Evolutionary conservation across 106 monocot genomes (phyloP).

Genomic region (Allium cepa): DNA sequence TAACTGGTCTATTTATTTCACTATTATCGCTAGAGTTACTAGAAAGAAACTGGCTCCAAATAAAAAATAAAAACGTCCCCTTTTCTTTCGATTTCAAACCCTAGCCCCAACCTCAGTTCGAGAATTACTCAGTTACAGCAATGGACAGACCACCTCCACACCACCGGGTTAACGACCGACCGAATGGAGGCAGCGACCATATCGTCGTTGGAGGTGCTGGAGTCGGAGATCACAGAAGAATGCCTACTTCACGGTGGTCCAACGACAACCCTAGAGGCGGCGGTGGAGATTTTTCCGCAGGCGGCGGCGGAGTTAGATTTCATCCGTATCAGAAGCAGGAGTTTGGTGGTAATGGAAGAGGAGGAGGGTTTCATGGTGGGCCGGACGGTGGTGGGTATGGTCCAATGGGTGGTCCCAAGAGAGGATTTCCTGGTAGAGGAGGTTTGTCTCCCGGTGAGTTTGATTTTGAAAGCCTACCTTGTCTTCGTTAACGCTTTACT

Average conservation of each 20-base stretch:
- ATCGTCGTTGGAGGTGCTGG: background rate
- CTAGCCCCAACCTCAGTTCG: no score
- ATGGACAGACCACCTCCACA: no score
- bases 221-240: background rate
- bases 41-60: no score
- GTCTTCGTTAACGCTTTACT: background rate
- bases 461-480: background rate
- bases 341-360: background rate
- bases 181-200: background rate
- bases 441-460: constrained; percentile 2
- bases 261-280: background rate
- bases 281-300: background rate
- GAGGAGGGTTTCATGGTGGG: constrained; percentile 9
- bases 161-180: no score
- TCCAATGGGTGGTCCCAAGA: constrained; percentile 8
- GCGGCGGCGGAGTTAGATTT: background rate
- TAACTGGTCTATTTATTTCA: no score
- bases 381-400: background rate
- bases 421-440: constrained; percentile 5
- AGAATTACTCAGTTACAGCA: no score
- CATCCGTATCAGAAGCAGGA: background rate
- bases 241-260: constrained; percentile 7
- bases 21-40: no score
- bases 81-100: no score
- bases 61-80: no score